Conservation (phyloP, 495 filamentous ascomycete species). For the Podospora australis region DNA sequence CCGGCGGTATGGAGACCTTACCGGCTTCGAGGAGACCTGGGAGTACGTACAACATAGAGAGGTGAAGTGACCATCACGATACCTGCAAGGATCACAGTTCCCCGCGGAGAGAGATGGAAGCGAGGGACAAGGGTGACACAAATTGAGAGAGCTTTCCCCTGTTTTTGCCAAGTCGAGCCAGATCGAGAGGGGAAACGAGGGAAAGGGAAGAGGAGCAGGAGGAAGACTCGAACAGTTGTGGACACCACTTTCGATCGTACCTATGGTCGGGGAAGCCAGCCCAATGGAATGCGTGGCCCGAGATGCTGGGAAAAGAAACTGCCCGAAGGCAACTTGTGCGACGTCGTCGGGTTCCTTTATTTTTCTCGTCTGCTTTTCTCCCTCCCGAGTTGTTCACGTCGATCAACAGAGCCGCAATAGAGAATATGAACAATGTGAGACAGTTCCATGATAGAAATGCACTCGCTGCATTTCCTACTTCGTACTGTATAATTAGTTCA, state of each 20-base stretch:
- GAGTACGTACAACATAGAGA: conserved; percentile 5
- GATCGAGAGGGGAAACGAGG: neutral
- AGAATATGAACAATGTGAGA: no score
- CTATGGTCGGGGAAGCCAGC: neutral
- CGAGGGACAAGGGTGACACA: conserved; percentile 12
- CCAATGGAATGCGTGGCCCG: no score
- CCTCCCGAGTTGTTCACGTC: no score
- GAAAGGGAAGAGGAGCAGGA: neutral
- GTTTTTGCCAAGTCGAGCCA: neutral
- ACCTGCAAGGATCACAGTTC: conserved; percentile 20
- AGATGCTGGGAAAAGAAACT: no score
- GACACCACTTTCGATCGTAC: neutral
- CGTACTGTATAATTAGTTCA: no score
- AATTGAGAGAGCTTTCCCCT: conserved; percentile 1
- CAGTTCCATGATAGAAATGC: no score
- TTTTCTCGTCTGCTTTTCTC: no score
- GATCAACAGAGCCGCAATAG: no score
- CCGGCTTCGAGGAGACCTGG: conserved; percentile 8
- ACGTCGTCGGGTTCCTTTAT: no score
- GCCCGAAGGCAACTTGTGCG: no score
- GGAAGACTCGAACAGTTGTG: no score
- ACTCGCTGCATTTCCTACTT: no score
- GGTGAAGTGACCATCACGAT: conserved; percentile 5
- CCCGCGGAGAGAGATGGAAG: conserved; percentile 23
- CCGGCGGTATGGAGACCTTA: conserved; percentile 3